Evolutionary conservation across 495 filamentous ascomycete genomes (phyloP).

Genomic region (Aspergillus kassunensis): DNA sequence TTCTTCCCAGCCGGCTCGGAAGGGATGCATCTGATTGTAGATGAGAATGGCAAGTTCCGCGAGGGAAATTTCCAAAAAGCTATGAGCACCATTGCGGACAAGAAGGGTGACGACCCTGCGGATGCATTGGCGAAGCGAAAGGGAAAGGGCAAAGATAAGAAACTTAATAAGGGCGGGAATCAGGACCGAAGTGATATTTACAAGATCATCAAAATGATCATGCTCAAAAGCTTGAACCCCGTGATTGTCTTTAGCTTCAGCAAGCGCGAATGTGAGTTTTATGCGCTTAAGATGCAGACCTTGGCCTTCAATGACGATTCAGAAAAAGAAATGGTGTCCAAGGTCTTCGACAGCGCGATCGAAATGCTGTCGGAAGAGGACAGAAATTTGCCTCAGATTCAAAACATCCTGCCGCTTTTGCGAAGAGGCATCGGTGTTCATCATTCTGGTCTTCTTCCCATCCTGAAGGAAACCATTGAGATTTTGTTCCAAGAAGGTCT

Average conservation of each 20-base stretch:
- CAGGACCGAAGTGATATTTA: conserved; percentile 78
- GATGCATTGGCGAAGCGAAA: conserved; percentile 74
- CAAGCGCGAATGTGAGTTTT: conserved; percentile 88
- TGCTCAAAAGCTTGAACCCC: conserved; percentile 91
- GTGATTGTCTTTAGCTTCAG: conserved; percentile 99
- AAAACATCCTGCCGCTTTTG: conserved; percentile 84
- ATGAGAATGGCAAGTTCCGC: conserved; percentile 91
- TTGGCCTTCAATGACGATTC: conserved; percentile 97
- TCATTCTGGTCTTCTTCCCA: conserved; percentile 92
- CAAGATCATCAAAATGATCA: conserved; percentile 98
- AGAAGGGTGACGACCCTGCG: conserved; percentile 76
- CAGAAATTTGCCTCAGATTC: conserved; percentile 78
- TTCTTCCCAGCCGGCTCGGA: conserved; percentile 93
- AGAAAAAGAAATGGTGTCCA: conserved; percentile 90
- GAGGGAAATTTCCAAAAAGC: conserved; percentile 96
- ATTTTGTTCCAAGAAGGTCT: conserved; percentile 97
- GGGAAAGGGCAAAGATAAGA: conserved; percentile 87
- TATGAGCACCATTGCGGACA: conserved; percentile 84
- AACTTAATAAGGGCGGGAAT: conserved; percentile 78
- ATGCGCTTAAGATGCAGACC: conserved; percentile 76
- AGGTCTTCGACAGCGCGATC: conserved; percentile 89
- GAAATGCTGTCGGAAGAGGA: conserved; percentile 89
- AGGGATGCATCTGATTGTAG: conserved; percentile 90
- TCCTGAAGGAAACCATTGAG: conserved; percentile 97
- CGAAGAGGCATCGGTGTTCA: conserved; percentile 93